Evolutionary conservation across 306 rosid genomes (phyloP), one percentile per base, ranked within the genome.

Genomic region (Morella rubra): DNA sequence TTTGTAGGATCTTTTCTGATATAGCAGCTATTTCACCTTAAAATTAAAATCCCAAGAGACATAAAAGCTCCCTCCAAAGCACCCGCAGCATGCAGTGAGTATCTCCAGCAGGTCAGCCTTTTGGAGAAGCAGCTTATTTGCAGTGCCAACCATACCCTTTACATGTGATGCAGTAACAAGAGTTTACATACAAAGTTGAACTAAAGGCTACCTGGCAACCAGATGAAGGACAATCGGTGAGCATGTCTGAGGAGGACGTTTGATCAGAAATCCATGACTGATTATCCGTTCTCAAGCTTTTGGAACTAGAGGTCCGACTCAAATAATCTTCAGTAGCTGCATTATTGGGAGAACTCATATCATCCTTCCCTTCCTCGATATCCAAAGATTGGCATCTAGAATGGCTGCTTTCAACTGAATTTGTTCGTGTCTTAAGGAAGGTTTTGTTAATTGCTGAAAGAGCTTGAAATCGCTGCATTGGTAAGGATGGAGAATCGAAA

Each of bases 391-490:
- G 89, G 56, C 76, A 67, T 75, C 88, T 84, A 74, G 90, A 83
- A 75, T 81, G 95, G 56, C 27, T 55, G 72, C 73, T 42, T 55
- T 82, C 89, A 76, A 62, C 12, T 61, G 80, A 73, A 81, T 85
- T 68, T 18, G 76, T 7, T 75, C 64, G 80, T 69, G 88, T 79
- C 65, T 53, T 77, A 10, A 87, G 74, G 73, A 89, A 85, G 55
- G 79, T 52, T 76, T 90, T 87, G 73, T 92, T 96, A 71, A 92
- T 86, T 74, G 80, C 73, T 44, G 93, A 53, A 73, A 96, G 98
- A 68, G 99, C 97, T 72, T 89, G 98, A 85, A 84, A 92, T 70
- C 93, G 81, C 79, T 92, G 98, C 45, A 87, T 74, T 53, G 96
- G 79, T 54, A 91, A 84, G 60, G 97, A 90, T 44, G 96, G 77